Conservation (phyloP, 768 basidiomycete genomes). For the Podaxis rugospora region DNA sequence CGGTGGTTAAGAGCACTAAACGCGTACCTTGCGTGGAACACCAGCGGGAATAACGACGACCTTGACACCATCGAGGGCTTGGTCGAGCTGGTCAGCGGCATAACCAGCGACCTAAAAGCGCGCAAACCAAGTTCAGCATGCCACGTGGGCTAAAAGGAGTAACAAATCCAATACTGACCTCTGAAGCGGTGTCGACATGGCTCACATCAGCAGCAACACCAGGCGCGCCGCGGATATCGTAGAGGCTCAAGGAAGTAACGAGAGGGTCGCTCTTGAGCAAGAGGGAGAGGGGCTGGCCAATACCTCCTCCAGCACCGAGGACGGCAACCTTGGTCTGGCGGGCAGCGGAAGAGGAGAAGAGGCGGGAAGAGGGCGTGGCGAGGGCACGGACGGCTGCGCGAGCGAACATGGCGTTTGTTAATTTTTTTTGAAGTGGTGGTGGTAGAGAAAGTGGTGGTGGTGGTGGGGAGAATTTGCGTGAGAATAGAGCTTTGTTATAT, state of each 20-base stretch:
- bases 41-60: conserved; percentile 98
- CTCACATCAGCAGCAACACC: conserved; percentile 98
- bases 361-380: conserved; percentile 48
- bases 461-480: conserved; percentile 8
- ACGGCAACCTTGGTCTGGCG: conserved; percentile 89
- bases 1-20: conserved; percentile 2
- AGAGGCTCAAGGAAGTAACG: conserved; percentile 80
- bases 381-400: conserved; percentile 59
- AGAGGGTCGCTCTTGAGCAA: conserved; percentile 91
- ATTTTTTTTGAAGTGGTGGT: conserved; percentile 9
- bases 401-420: conserved; percentile 42
- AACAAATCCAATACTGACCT: conserved; percentile 42
- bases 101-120: conserved; percentile 66
- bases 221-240: conserved; percentile 93
- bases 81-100: conserved; percentile 82
- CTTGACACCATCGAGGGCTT: conserved; percentile 84
- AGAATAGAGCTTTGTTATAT: background rate
- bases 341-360: conserved; percentile 71
- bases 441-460: conserved; percentile 18
- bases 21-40: conserved; percentile 90
- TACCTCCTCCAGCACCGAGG: conserved; percentile 97
- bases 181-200: conserved; percentile 85
- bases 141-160: conserved; percentile 3
- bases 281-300: conserved; percentile 94
- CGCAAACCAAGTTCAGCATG: background rate